Conservation (phyloP, 768 basidiomycete species). For the Tephrocybe sp. region DNA sequence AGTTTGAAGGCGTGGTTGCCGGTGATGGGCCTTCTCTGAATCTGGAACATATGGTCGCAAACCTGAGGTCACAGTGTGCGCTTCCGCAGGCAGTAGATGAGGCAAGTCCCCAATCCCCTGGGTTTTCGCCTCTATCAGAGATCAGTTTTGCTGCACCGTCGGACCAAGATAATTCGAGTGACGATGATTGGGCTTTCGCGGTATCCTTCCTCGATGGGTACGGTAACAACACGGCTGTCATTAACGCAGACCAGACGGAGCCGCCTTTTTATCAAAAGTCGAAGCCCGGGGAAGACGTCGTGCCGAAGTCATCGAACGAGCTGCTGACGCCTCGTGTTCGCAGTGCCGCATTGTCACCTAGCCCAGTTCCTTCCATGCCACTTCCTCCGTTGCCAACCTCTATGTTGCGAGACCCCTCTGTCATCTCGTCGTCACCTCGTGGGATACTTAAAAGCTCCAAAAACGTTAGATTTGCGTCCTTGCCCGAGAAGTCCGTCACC, state of each 20-base stretch:
- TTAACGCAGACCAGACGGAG: neutral
- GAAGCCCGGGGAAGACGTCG: neutral
- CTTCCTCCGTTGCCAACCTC: conserved; percentile 19
- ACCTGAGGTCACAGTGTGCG: conserved; percentile 39
- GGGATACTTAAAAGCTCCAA: conserved; percentile 40
- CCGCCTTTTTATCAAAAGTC: neutral
- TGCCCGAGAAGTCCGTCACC: conserved; percentile 20
- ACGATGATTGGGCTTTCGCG: conserved; percentile 41
- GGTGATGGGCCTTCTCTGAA: conserved; percentile 27
- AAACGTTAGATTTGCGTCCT: conserved; percentile 43
- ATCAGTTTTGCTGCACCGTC: conserved; percentile 15
- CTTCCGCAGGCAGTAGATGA: conserved; percentile 16
- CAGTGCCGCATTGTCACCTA: conserved; percentile 8
- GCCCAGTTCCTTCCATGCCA: conserved; percentile 14
- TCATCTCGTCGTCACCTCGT: conserved; percentile 22
- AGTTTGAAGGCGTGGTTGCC: conserved; percentile 26
- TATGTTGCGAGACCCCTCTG: conserved; percentile 6
- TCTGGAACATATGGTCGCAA: conserved; percentile 46
- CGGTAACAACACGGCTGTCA: neutral
- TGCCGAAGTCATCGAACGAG: conserved; percentile 4
- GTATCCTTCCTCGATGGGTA: conserved; percentile 23
- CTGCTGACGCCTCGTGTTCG: conserved; percentile 8
- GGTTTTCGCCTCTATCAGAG: conserved; percentile 7
- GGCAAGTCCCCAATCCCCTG: conserved; percentile 1
- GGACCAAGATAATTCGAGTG: conserved; percentile 7